phyloP scores from a whole-genome alignment of 192 early-diverging fungal species.

The Backusella macrospora region DNA sequence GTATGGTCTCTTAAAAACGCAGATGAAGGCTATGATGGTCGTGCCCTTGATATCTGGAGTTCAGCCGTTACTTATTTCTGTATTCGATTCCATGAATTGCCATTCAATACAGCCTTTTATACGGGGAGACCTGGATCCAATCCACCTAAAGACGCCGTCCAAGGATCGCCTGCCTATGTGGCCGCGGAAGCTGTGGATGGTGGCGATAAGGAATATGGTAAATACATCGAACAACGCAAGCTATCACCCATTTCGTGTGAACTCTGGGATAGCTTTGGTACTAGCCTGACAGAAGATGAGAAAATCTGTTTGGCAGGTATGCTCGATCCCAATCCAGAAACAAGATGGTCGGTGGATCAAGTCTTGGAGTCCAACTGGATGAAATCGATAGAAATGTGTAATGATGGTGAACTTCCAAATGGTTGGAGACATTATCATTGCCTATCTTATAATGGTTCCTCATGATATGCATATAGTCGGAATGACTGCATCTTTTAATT shows the following conservation, averaged over 20 bases:
- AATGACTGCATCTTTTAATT: background rate
- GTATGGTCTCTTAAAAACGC: conserved; percentile 62
- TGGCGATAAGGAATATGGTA: conserved; percentile 64
- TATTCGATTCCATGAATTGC: conserved; percentile 64
- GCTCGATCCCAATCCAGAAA: conserved; percentile 76
- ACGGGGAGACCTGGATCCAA: background rate
- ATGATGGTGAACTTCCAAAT: conserved; percentile 27
- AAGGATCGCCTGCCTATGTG: conserved; percentile 58
- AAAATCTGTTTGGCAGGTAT: conserved; percentile 77
- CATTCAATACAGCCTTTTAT: conserved; percentile 25
- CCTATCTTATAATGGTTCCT: background rate
- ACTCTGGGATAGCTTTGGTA: conserved; percentile 63
- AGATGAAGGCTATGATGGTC: conserved; percentile 84
- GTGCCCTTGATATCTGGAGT: conserved; percentile 93
- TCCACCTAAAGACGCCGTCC: background rate
- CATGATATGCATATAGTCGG: background rate
- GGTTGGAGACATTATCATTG: conserved; percentile 27
- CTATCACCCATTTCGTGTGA: conserved; percentile 34
- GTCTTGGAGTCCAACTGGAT: conserved; percentile 60
- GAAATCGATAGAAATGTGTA: conserved; percentile 40
- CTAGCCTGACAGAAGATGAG: conserved; percentile 52
- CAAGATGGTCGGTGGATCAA: conserved; percentile 68
- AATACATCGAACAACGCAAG: conserved; percentile 38
- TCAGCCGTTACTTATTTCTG: conserved; percentile 91
- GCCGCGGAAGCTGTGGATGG: conserved; percentile 62